Percentiles rank a stretch among this genome's conserved stretches.
Evolutionary conservation across 116 monocot species (phyloP).

Genomic region (Zostera marina): DNA sequence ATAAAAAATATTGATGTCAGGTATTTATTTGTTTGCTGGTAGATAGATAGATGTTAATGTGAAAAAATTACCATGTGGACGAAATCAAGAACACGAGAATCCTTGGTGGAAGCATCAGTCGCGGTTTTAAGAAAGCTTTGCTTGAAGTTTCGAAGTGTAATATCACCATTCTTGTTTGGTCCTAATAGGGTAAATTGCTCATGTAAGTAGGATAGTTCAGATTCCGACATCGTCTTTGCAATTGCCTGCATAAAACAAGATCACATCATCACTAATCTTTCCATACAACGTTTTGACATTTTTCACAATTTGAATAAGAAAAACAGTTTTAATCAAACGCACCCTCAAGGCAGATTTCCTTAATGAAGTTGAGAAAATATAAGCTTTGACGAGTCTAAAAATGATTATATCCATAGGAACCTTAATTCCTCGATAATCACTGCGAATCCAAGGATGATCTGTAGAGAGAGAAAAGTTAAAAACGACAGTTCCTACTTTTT

Average conservation of each 20-base stretch:
- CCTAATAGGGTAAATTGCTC: slow-evolving; percentile 38
- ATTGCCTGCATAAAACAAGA: background rate
- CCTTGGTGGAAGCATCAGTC: slow-evolving; percentile 62
- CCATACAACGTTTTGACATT: too few species aligned
- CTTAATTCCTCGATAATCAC: background rate
- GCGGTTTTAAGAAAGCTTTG: slow-evolving; percentile 53
- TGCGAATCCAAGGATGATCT: slow-evolving; percentile 34
- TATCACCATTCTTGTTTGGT: slow-evolving; percentile 40
- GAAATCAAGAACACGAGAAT: slow-evolving; percentile 59
- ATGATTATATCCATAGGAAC: slow-evolving; percentile 27
- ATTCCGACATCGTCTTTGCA: background rate
- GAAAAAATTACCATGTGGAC: slow-evolving; percentile 24
- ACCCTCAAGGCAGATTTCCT: slow-evolving; percentile 2
- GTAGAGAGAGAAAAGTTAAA: slow-evolving; percentile 1
- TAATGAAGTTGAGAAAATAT: slow-evolving; percentile 31
- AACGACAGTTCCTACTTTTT: background rate
- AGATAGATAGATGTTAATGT: too few species aligned
- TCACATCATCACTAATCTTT: too few species aligned
- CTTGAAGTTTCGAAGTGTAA: slow-evolving; percentile 33
- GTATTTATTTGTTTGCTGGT: background rate
- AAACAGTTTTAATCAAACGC: background rate
- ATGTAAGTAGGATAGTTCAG: slow-evolving; percentile 19
- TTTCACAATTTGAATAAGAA: too few species aligned
- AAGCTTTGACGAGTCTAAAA: slow-evolving; percentile 31
- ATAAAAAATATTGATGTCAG: background rate